phyloP scores from a whole-genome alignment of 1,139 yeast genomes.

The Saccharomyces hybrid region DNA sequence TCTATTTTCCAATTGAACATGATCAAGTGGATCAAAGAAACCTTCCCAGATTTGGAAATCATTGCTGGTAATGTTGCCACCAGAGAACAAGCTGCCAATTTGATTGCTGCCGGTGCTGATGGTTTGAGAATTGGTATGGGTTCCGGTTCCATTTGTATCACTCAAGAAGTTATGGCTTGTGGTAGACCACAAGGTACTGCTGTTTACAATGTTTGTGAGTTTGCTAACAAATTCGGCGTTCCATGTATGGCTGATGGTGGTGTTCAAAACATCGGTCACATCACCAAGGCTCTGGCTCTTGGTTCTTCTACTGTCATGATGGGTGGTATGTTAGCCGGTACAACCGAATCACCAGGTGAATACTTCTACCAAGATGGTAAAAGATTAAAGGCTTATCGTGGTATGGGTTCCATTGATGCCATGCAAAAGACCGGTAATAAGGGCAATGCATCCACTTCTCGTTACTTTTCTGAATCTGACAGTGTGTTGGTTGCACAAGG shows the following conservation, averaged over 20 bases:
- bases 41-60: conserved; percentile 72
- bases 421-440: conserved; percentile 86
- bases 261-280: conserved; percentile 96
- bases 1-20: conserved; percentile 88
- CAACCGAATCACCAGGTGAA: conserved; percentile 96
- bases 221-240: conserved; percentile 31
- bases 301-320: conserved; percentile 98
- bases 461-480: conserved; percentile 95
- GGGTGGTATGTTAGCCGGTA: conserved; percentile 99
- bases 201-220: conserved; percentile 38
- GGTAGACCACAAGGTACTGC: conserved; percentile 98
- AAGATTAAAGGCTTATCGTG: conserved; percentile 95
- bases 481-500: conserved; percentile 97
- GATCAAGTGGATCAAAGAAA: conserved; percentile 83
- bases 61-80: conserved; percentile 98
- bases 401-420: conserved; percentile 99
- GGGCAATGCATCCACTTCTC: conserved; percentile 95
- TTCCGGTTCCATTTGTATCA: conserved; percentile 96
- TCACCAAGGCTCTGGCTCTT: conserved; percentile 89
- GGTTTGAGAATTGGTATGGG: conserved; percentile 99
- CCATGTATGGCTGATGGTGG: conserved; percentile 98
- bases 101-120: conserved; percentile 95
- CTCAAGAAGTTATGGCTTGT: conserved; percentile 99
- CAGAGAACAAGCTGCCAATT: conserved; percentile 95
- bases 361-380: conserved; percentile 97